These are phyloP conservation scores for Aspergillus kassunensis DNA, from an alignment of 495 filamentous ascomycete species.

Conservation along the genomic window DNA sequence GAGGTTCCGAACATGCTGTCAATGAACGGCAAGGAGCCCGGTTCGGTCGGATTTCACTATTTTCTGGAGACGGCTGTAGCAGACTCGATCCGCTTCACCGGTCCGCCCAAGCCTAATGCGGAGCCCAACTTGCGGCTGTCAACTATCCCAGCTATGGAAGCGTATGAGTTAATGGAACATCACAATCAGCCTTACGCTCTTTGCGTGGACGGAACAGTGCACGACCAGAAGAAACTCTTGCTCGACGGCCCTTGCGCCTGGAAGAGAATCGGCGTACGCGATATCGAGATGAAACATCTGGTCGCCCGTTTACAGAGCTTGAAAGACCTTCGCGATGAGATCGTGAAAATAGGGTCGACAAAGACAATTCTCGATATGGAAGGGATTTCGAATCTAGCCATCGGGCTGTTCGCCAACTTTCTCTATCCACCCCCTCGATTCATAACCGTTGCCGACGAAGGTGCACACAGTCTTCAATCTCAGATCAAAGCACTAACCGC, in stretches of 20 bases:
- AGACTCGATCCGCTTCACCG: slow-evolving; percentile 50
- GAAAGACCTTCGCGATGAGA: slow-evolving; percentile 35
- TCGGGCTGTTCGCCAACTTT: slow-evolving; percentile 42
- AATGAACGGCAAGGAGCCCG: slow-evolving; percentile 64
- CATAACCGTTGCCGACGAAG: slow-evolving; percentile 20
- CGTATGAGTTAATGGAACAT: slow-evolving; percentile 37
- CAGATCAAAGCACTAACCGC: slow-evolving; percentile 49
- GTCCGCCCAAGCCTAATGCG: slow-evolving; percentile 25
- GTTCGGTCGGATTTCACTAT: slow-evolving; percentile 70
- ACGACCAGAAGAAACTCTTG: slow-evolving; percentile 34
- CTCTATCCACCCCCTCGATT: slow-evolving; percentile 33
- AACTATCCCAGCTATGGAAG: slow-evolving; percentile 27
- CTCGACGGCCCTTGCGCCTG: slow-evolving; percentile 33
- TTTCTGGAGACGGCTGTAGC: slow-evolving; percentile 65
- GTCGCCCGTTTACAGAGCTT: slow-evolving; percentile 43
- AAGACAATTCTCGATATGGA: slow-evolving; percentile 43
- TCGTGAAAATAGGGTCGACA: slow-evolving; percentile 27
- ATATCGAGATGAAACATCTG: slow-evolving; percentile 30
- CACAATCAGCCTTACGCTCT: slow-evolving; percentile 31
- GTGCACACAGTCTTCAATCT: slow-evolving; percentile 41
- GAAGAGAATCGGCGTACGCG: slow-evolving; percentile 42
- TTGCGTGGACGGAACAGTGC: slow-evolving; percentile 29
- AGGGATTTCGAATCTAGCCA: slow-evolving; percentile 39
- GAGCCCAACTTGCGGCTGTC: slow-evolving; percentile 30
- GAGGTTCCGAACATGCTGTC: slow-evolving; percentile 73